Percentiles rank a stretch among this genome's conserved stretches.
These are phyloP conservation scores for Vaccinium macrocarpon DNA, from an alignment of 148 eudicot genomes.

Conservation along the genomic window DNA sequence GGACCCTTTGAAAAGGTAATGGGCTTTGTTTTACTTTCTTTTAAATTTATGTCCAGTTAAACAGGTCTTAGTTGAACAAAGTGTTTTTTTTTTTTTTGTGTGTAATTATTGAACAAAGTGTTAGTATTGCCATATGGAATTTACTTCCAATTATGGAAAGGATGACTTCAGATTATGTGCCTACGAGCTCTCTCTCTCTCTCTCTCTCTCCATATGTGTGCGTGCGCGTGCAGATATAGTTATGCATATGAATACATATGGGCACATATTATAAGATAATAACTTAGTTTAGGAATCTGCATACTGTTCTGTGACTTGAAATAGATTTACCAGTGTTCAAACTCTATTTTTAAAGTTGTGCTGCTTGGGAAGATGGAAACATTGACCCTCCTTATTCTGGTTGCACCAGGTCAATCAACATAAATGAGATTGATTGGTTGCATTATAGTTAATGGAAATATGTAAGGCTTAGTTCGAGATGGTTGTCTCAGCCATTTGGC, in stretches of 20 bases:
- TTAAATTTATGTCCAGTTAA: no score
- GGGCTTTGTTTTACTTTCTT: not conserved
- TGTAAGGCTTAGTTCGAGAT: not conserved
- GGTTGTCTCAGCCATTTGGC: not conserved
- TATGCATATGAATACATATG: not conserved
- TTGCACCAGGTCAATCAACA: not conserved
- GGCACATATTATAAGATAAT: not conserved
- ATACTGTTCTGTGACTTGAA: not conserved
- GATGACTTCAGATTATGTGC: no score
- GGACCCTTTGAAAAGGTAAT: slow-evolving; percentile 91
- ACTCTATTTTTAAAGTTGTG: not conserved
- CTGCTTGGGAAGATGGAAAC: not conserved
- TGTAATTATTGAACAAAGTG: not conserved
- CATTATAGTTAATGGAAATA: not conserved
- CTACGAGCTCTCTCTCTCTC: no score
- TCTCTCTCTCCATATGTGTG: no score
- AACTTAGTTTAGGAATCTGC: not conserved
- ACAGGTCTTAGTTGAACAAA: not conserved
- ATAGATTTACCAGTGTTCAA: not conserved
- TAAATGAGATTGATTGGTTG: not conserved
- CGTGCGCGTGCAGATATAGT: no score
- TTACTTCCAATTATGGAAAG: no score
- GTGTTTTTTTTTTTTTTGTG: not conserved
- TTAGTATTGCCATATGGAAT: not conserved
- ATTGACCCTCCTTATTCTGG: not conserved